Conservation (phyloP, 805 yeast genomes). For the Vanderwaltozyma verrucispora region DNA sequence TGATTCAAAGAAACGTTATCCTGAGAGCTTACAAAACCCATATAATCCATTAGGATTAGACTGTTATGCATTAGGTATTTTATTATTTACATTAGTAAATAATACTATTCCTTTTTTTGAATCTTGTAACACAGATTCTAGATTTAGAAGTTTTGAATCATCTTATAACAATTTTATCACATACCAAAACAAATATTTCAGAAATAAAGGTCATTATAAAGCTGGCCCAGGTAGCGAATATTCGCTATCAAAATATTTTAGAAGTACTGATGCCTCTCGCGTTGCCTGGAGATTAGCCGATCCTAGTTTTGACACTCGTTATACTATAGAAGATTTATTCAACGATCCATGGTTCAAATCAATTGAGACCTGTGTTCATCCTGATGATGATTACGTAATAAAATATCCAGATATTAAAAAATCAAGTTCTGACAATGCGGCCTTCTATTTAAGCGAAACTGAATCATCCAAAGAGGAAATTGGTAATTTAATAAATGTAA, state of each 20-base stretch:
- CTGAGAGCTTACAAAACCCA: conserved; percentile 26
- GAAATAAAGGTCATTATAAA: conserved; percentile 33
- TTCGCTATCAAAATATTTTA: conserved; percentile 54
- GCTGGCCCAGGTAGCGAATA: conserved; percentile 67
- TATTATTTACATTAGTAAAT: conserved; percentile 50
- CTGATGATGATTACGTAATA: conserved; percentile 11
- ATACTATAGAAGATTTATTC: conserved; percentile 43
- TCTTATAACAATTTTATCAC: conserved; percentile 34
- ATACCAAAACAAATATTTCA: conserved; percentile 39
- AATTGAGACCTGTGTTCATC: conserved; percentile 45
- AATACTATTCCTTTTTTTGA: conserved; percentile 51
- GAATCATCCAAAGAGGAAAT: conserved; percentile 9
- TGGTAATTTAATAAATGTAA: neutral
- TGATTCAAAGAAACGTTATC: conserved; percentile 25
- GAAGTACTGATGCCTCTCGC: conserved; percentile 52
- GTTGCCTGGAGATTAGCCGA: conserved; percentile 68
- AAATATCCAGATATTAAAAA: conserved; percentile 20
- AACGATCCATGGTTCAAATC: conserved; percentile 54
- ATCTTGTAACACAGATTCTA: conserved; percentile 38
- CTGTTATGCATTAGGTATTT: conserved; percentile 63
- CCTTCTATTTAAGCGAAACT: conserved; percentile 7
- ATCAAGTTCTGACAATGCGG: conserved; percentile 9
- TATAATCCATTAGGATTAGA: conserved; percentile 65
- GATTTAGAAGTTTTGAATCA: conserved; percentile 46
- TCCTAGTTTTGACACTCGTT: conserved; percentile 45